Base-by-base conservation (phyloP, 208 protist species). In the Novymonas esmeraldas region DNA sequence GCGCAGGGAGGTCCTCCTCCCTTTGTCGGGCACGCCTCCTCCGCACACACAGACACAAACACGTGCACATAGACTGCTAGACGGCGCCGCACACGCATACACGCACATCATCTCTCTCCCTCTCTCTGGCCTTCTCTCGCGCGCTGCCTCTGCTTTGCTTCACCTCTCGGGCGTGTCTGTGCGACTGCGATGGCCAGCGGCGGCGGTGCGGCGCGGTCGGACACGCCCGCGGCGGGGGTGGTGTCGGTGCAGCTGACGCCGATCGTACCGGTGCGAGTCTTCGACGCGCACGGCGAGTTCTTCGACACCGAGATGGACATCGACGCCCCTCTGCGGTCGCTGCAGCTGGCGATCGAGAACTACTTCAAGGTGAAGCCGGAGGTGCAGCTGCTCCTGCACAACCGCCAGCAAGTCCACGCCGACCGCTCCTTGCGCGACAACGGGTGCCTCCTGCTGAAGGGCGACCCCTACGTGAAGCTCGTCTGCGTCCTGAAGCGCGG, bases 291-390 rank as follows among this genome's bases (percentile, higher is more conserved):
- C 42, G 87, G 90, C 29, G 85, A 92, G 34, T 95, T 79, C 74
- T 95, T 93, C 48, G 90, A 95, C 72, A 95, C 87, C 11, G 84
- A 95, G 73, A 20, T 93, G 20, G 81, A 93, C 65, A 57, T 92
- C 31, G 79, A 93, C 66, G 71, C 78, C n/a, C 87, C 90, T 13
- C 51, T 95, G 59, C 75, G 74, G 24, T 58, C 81, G 29, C 55
- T 95, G 57, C 90, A 95, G 73, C 73, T 81, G 2, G 87, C 86
- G 24, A 84, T 92, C 42, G 90, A 93, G 76, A 87, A 93, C 72
- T 93, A 81, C 77, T 93, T 95, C 70, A 84, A 87, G 55, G 71
- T 93, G 20, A 87, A 90, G 31, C 76, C 82, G 4, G 84, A 93
- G 60, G 73, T 92, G 62, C 90, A 95, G 65, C 67, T 93, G 39